Conservation (phyloP, 2,329 filamentous ascomycete species). For the Sporothrix brasiliensis region DNA sequence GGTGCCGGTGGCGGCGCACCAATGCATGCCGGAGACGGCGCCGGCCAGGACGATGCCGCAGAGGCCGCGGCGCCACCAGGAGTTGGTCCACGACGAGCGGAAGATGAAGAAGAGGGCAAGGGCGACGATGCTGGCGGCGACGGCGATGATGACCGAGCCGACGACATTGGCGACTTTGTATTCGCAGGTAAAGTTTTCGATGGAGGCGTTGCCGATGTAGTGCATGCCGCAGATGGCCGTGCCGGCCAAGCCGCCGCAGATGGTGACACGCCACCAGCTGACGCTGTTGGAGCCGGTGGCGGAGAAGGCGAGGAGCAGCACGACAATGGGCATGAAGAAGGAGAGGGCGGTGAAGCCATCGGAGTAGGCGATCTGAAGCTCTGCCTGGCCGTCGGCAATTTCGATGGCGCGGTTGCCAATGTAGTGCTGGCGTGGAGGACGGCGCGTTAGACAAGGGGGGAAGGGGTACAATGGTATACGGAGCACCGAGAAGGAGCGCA, state of each 20-base stretch:
- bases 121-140: conserved; percentile 69
- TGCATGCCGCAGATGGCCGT: conserved; percentile 82
- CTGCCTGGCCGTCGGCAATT: conserved; percentile 62
- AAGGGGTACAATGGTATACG: neutral
- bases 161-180: conserved; percentile 65
- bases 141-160: conserved; percentile 71
- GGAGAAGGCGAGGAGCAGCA: conserved; percentile 74
- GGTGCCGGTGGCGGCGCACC: conserved; percentile 75
- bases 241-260: conserved; percentile 71
- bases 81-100: conserved; percentile 74
- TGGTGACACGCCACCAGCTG: conserved; percentile 59
- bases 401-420: conserved; percentile 80
- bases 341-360: conserved; percentile 72
- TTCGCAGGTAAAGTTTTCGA: conserved; percentile 71
- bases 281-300: conserved; percentile 64
- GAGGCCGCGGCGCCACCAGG: conserved; percentile 72
- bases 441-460: neutral
- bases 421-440: conserved; percentile 63
- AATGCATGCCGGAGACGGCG: conserved; percentile 86
- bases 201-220: conserved; percentile 82
- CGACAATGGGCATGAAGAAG: conserved; percentile 76
- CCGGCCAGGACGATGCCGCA: conserved; percentile 70
- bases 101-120: conserved; percentile 78
- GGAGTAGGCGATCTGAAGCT: conserved; percentile 74
- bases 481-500: neutral